phyloP scores from a whole-genome alignment of 805 yeast species.

The Yamadazyma paraphyllophila region DNA sequence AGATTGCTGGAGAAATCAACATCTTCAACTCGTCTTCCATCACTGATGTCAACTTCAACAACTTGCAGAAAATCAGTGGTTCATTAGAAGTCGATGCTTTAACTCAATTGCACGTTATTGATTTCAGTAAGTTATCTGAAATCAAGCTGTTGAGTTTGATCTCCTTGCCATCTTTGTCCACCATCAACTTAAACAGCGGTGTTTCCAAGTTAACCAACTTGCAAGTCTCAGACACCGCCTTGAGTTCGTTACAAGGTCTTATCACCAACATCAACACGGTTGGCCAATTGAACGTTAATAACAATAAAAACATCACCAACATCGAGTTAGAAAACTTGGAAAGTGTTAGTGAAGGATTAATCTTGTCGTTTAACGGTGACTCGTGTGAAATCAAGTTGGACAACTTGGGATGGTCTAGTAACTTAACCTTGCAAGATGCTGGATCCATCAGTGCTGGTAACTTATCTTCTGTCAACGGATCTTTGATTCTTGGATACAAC shows the following conservation, averaged over 20 bases:
- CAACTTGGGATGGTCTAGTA: constrained; percentile 39
- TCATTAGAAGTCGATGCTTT: constrained; percentile 34
- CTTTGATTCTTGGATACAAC: constrained; percentile 40
- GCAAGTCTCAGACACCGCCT: constrained; percentile 42
- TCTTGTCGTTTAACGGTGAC: constrained; percentile 42
- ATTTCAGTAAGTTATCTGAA: constrained; percentile 29
- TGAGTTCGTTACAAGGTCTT: constrained; percentile 33
- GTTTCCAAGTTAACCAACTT: constrained; percentile 31
- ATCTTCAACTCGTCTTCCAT: constrained; percentile 41
- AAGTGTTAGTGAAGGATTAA: constrained; percentile 33
- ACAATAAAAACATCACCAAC: constrained; percentile 41
- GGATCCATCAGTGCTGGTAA: constrained; percentile 27
- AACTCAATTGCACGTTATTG: constrained; percentile 39
- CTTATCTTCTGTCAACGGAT: constrained; percentile 40
- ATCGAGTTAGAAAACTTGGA: constrained; percentile 33
- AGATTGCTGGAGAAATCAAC: constrained; percentile 29
- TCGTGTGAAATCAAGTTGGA: constrained; percentile 32
- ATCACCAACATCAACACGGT: constrained; percentile 30
- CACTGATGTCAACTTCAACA: constrained; percentile 29
- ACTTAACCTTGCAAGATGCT: constrained; percentile 44
- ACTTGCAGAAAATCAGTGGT: constrained; percentile 33
- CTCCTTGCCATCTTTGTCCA: constrained; percentile 42
- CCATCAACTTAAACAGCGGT: constrained; percentile 36
- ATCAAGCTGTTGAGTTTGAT: constrained; percentile 33
- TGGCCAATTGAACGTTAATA: constrained; percentile 37